phyloP scores from a whole-genome alignment of 1,284 basidiomycete species.

The Tetrapyrgos nigripes region DNA sequence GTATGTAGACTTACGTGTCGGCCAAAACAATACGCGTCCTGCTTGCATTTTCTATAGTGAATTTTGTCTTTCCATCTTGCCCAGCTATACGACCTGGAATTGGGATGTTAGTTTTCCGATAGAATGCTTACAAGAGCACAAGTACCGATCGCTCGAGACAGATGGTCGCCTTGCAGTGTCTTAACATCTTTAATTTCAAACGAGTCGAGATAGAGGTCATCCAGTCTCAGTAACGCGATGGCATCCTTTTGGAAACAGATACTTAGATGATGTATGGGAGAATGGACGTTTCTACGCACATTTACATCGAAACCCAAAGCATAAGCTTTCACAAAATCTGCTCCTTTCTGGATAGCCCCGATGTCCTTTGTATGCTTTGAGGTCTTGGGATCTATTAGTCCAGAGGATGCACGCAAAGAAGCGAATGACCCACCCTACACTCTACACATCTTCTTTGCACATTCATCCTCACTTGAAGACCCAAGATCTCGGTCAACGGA shows the following conservation, averaged over 20 bases:
- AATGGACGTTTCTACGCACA: slow-evolving; percentile 53
- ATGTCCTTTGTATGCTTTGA: slow-evolving; percentile 94
- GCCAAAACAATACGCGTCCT: slow-evolving; percentile 96
- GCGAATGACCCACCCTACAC: slow-evolving; percentile 74
- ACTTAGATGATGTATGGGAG: slow-evolving; percentile 1
- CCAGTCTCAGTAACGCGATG: slow-evolving; percentile 92
- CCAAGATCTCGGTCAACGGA: slow-evolving; percentile 93
- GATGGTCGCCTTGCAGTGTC: slow-evolving; percentile 95
- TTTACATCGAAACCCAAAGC: slow-evolving; percentile 95
- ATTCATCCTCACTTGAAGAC: slow-evolving; percentile 97
- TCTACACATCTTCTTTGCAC: slow-evolving; percentile 89
- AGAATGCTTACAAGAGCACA: neutral
- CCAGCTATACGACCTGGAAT: slow-evolving; percentile 90
- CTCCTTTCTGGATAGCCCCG: slow-evolving; percentile 95
- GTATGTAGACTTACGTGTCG: slow-evolving; percentile 76
- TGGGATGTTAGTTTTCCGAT: slow-evolving; percentile 11
- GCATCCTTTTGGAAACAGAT: slow-evolving; percentile 72
- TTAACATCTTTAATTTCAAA: slow-evolving; percentile 99
- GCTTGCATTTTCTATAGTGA: slow-evolving; percentile 97
- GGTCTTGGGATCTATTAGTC: slow-evolving; percentile 59
- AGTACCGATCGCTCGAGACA: slow-evolving; percentile 93
- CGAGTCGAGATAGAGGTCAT: slow-evolving; percentile 97
- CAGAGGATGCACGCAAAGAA: neutral
- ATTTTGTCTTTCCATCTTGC: slow-evolving; percentile 97
- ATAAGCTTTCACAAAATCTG: slow-evolving; percentile 97